Evolutionary conservation across 2,329 filamentous ascomycete species (phyloP).

Genomic region (Colletotrichum zoysiae): DNA sequence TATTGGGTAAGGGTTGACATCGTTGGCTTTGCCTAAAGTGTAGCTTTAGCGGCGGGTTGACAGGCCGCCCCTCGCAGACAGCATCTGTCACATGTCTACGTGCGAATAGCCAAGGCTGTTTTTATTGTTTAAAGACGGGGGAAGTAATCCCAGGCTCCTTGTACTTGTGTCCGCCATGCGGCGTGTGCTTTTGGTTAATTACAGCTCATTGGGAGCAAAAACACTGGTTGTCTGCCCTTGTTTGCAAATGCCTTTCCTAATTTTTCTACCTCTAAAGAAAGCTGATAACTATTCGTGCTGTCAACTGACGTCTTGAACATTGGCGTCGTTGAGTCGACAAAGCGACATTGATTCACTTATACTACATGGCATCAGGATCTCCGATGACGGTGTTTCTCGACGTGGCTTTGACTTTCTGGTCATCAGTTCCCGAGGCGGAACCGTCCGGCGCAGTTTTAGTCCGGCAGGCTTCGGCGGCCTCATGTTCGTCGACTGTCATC

Average conservation of each 20-base stretch:
- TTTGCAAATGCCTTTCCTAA: not conserved
- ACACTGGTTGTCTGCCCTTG: not conserved
- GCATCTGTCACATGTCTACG: not conserved
- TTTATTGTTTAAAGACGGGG: not conserved
- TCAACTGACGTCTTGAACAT: not conserved
- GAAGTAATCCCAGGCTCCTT: not conserved
- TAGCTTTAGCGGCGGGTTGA: not conserved
- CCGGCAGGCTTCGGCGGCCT: conserved; percentile 4
- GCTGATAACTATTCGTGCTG: not conserved
- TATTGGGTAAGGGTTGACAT: too few relatives aligned
- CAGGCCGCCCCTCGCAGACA: not conserved
- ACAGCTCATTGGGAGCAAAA: not conserved
- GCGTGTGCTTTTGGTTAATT: not conserved
- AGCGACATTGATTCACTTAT: not conserved
- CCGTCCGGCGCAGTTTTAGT: not conserved
- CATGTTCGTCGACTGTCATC: conserved; percentile 4
- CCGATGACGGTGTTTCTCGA: not conserved
- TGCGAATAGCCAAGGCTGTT: not conserved
- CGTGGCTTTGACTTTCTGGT: not conserved
- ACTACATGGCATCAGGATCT: not conserved
- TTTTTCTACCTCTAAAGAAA: not conserved
- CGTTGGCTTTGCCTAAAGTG: not conserved
- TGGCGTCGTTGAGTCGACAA: not conserved
- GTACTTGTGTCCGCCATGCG: not conserved
- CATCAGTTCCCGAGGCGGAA: not conserved